These are phyloP conservation scores for Colletotrichum sp. DNA, from an alignment of 2,329 filamentous ascomycete genomes.

Conservation along the genomic window DNA sequence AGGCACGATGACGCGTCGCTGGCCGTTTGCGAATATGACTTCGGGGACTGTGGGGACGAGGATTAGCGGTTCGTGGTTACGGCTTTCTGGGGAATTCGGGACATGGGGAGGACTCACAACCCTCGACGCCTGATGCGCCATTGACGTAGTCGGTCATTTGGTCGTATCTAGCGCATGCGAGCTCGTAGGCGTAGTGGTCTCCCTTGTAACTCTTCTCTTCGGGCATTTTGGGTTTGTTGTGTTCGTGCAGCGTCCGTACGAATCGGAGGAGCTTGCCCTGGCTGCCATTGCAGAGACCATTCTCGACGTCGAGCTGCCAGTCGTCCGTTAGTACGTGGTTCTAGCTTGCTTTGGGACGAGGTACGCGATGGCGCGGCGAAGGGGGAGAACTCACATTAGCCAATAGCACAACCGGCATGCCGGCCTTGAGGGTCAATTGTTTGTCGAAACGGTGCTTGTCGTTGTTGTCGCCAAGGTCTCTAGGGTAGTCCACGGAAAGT, in stretches of 20 bases:
- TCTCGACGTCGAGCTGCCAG: background rate
- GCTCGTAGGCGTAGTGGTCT: background rate
- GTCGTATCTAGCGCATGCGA: background rate
- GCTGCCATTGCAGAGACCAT: background rate
- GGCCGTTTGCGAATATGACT: background rate
- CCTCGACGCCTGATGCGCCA: background rate
- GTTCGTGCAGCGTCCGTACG: slow-evolving; percentile 19
- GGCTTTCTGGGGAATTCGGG: background rate
- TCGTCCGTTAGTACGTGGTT: rapidly evolving
- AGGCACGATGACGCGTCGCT: background rate
- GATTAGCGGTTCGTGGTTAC: background rate
- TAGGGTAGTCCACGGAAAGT: background rate
- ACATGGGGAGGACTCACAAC: background rate
- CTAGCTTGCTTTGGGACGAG: too few relatives aligned
- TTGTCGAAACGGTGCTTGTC: background rate
- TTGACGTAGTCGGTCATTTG: background rate
- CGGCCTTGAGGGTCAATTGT: background rate
- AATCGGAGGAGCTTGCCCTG: background rate
- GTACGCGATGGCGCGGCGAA: background rate
- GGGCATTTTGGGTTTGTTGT: slow-evolving; percentile 33
- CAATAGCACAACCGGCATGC: background rate
- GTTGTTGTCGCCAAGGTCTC: background rate
- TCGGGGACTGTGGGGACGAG: background rate
- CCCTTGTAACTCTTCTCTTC: background rate
- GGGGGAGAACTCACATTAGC: background rate